Evolutionary conservation across 1,139 yeast genomes (phyloP).

Genomic region (Hyphopichia pseudoburtonii): DNA sequence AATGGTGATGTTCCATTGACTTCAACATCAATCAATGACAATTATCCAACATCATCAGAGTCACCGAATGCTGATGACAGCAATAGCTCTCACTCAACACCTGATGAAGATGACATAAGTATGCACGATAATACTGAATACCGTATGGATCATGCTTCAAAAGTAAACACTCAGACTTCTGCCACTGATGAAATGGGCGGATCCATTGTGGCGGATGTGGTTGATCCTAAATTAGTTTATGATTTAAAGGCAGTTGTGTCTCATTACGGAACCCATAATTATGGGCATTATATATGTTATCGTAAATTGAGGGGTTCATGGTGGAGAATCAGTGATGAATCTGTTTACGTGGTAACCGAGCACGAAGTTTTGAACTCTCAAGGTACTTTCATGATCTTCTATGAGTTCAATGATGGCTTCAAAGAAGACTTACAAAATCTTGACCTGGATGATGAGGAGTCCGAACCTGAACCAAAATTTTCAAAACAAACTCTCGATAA

Average conservation of each 20-base stretch:
- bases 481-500: conserved; percentile 5
- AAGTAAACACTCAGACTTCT: conserved; percentile 5
- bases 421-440: conserved; percentile 29
- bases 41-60: conserved; percentile 3
- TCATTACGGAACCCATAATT: conserved; percentile 92
- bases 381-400: conserved; percentile 91
- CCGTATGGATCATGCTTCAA: background rate
- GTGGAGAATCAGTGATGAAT: conserved; percentile 95
- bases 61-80: conserved; percentile 7
- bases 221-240: conserved; percentile 50
- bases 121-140: background rate
- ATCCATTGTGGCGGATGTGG: background rate
- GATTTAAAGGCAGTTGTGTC: conserved; percentile 80
- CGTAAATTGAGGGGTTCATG: conserved; percentile 79
- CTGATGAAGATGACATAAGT: conserved; percentile 4
- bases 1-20: background rate
- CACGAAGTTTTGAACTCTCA: conserved; percentile 77
- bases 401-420: conserved; percentile 55
- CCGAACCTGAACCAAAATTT: conserved; percentile 19
- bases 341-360: conserved; percentile 76
- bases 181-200: conserved; percentile 9
- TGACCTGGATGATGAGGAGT: conserved; percentile 38
- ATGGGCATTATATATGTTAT: conserved; percentile 91
- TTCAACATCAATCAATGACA: background rate
- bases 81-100: conserved; percentile 9